phyloP scores from a whole-genome alignment of 495 filamentous ascomycete genomes.

The Jackrogersella multiformis region DNA sequence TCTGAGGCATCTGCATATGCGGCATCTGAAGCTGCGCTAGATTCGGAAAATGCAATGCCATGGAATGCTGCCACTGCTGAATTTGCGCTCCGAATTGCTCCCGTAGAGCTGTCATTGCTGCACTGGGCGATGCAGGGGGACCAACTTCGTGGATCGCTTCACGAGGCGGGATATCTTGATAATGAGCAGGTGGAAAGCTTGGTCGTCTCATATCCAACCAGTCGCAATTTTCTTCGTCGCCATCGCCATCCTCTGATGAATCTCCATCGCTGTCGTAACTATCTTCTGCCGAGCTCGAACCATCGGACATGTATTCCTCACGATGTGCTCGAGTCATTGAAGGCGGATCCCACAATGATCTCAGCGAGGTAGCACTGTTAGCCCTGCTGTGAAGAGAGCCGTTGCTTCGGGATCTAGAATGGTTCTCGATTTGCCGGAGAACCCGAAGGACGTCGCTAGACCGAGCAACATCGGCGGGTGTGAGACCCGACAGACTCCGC shows the following conservation, averaged over 20 bases:
- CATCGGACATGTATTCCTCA: slow-evolving; percentile 49
- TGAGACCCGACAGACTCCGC: slow-evolving; percentile 75
- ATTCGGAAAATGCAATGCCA: slow-evolving; percentile 55
- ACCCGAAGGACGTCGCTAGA: slow-evolving; percentile 65
- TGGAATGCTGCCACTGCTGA: slow-evolving; percentile 79
- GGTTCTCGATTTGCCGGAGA: slow-evolving; percentile 64
- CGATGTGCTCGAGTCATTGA: slow-evolving; percentile 47
- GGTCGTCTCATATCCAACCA: slow-evolving; percentile 52
- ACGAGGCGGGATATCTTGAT: no score
- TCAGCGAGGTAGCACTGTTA: slow-evolving; percentile 72
- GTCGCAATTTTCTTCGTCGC: slow-evolving; percentile 49
- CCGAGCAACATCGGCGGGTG: slow-evolving; percentile 74
- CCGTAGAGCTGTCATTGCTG: slow-evolving; percentile 75
- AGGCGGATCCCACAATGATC: slow-evolving; percentile 68
- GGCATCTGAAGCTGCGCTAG: slow-evolving; percentile 68
- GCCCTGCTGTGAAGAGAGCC: slow-evolving; percentile 64
- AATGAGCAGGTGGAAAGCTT: slow-evolving; percentile 45
- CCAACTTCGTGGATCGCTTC: slow-evolving; percentile 45
- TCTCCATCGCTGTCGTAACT: slow-evolving; percentile 52
- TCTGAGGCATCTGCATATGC: slow-evolving; percentile 73
- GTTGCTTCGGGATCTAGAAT: slow-evolving; percentile 64
- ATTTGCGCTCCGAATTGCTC: slow-evolving; percentile 81
- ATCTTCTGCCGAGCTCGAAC: slow-evolving; percentile 51
- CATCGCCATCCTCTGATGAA: slow-evolving; percentile 47
- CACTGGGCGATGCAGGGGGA: slow-evolving; percentile 62